Evolutionary conservation across 2,329 filamentous ascomycete species (phyloP).

Genomic region (Pseudogymnoascus sp.): DNA sequence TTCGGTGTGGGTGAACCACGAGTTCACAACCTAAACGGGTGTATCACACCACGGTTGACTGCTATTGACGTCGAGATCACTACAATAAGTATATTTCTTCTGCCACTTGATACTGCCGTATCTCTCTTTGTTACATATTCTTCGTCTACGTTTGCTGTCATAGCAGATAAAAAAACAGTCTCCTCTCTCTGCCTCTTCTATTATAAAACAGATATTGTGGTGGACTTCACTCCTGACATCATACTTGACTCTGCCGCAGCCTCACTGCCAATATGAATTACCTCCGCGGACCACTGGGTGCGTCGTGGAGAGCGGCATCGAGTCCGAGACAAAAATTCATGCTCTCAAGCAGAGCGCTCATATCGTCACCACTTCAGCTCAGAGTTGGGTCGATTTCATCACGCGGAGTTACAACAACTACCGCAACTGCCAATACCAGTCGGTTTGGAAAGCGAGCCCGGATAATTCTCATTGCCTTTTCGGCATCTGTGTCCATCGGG

Average conservation of each 20-base stretch:
- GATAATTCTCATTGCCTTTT: not conserved
- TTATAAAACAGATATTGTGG: not conserved
- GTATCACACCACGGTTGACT: not conserved
- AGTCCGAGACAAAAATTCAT: not conserved
- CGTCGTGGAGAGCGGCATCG: slow-evolving; percentile 1
- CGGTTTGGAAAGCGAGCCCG: slow-evolving; percentile 1
- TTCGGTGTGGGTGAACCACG: slow-evolving; percentile 6
- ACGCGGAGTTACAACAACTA: not conserved
- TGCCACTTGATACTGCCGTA: not conserved
- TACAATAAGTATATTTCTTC: not conserved
- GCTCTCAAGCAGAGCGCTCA: not conserved
- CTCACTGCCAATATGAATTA: not conserved
- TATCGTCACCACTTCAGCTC: not conserved
- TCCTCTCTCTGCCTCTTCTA: not conserved
- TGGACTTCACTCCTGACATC: not conserved
- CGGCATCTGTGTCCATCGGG: slow-evolving; percentile 15
- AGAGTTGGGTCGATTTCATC: not conserved
- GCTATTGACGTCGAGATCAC: not conserved
- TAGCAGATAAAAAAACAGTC: not conserved
- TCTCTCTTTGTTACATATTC: not conserved
- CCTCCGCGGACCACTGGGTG: not conserved
- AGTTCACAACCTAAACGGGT: not conserved
- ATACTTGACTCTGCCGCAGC: not conserved
- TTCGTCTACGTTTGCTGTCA: not conserved
- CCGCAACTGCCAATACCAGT: not conserved